Percentiles rank a stretch among this genome's conserved stretches.
Conservation (phyloP, 2,329 filamentous ascomycete species). For the Neonectria magnoliae region DNA sequence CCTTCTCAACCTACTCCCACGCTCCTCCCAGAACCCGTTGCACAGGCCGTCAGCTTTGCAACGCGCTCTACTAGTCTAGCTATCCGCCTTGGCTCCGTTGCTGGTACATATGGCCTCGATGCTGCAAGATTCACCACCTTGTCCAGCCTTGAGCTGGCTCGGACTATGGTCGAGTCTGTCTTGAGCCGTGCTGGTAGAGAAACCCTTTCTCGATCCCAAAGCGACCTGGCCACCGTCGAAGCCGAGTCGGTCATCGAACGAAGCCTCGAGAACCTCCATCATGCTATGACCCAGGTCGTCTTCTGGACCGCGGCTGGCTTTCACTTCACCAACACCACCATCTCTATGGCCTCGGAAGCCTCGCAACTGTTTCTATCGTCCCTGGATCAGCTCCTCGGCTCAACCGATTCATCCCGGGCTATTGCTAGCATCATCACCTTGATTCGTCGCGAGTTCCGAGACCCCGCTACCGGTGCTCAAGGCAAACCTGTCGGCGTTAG, state of each 20-base stretch:
- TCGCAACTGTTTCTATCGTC: conserved; percentile 68
- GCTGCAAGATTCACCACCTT: conserved; percentile 66
- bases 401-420: conserved; percentile 74
- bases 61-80: conserved; percentile 68
- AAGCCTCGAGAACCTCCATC: conserved; percentile 66
- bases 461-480: conserved; percentile 67
- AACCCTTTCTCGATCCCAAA: conserved; percentile 55
- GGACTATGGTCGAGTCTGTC: conserved; percentile 64
- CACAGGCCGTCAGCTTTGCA: conserved; percentile 68
- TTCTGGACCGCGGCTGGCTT: conserved; percentile 72
- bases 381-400: conserved; percentile 72
- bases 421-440: conserved; percentile 74
- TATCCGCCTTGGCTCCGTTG: conserved; percentile 62
- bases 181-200: conserved; percentile 63
- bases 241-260: conserved; percentile 66
- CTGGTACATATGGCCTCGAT: conserved; percentile 62
- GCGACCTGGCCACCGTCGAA: conserved; percentile 60
- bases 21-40: conserved; percentile 66
- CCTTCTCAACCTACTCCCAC: conserved; percentile 51
- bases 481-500: conserved; percentile 69
- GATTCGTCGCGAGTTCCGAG: conserved; percentile 71
- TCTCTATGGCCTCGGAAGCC: conserved; percentile 64
- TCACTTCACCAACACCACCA: conserved; percentile 64
- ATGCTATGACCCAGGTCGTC: conserved; percentile 66
- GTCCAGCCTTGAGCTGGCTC: conserved; percentile 66